Evolutionary conservation across 371 early-diverging fungal genomes (phyloP), one percentile per base, ranked within the genome.

Genomic region (Cokeromyces recurvatus): DNA sequence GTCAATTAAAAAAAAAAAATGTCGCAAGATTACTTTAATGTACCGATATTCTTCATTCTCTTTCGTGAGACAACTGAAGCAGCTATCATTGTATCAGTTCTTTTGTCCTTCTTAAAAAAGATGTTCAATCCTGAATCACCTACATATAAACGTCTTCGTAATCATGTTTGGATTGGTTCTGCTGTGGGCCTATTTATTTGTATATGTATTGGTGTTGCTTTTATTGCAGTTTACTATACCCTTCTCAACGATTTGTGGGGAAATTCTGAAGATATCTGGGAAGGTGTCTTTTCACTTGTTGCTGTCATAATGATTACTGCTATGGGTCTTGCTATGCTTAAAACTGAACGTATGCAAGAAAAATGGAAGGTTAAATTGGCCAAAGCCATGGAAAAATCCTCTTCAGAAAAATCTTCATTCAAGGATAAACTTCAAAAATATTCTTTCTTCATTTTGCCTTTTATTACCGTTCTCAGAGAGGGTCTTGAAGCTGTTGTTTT

Each of bases 11-110:
- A 31, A 36, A 21, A 23, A 32, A 57, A 58, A 38, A 59, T 59
- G 55, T 52, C 56, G 36, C 51, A 47, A 56, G 74, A 74, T 51
- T 61, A 84, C 19, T 90, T 90, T 57, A 80, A 84, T 32, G 75
- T 89, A 6, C 86, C 92, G 3, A 77, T 90, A 50, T 93, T 88
- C 68, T 89, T 93, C 55, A 86, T 91, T 43, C 54, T 91, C 46
- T 84, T 90, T 54, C 78, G 93, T 46, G 93, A 92, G 76, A 85
- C 91, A 7, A 57, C 61, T 11, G 71, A 71, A 54, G 88, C 87
- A 10, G 82, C 87, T 27, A 79, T 93, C 50, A 83, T 93, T 50
- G 69, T 91, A 41, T 85, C 89, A 15, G 88, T 91, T 36, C 63
- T 92, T 19, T 67, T 89, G 35, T 67, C 90, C 2, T 88, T 90